These are phyloP conservation scores for Fistulinella prunicolor DNA, from an alignment of 768 basidiomycete species.

Conservation along the genomic window DNA sequence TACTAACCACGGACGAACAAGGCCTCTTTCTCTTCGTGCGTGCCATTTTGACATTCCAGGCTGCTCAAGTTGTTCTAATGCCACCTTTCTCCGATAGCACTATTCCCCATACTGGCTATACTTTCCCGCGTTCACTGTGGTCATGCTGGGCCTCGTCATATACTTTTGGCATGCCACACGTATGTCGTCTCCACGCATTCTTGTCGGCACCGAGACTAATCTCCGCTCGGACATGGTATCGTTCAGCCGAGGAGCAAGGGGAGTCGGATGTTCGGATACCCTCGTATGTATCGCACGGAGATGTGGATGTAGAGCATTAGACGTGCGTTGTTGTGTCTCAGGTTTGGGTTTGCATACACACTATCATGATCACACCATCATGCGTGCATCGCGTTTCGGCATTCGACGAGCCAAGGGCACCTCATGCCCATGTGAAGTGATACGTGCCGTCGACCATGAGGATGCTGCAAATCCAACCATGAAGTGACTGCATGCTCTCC, in stretches of 20 bases:
- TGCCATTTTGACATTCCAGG: background rate
- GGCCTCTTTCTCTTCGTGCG: conserved; percentile 53
- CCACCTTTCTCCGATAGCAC: conserved; percentile 44
- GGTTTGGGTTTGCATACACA: background rate
- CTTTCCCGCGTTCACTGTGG: conserved; percentile 72
- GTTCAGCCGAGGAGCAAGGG: conserved; percentile 71
- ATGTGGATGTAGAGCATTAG: conserved; percentile 11
- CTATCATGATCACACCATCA: background rate
- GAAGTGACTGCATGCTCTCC: background rate
- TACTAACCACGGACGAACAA: conserved; percentile 12
- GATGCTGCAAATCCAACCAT: too few relatives aligned
- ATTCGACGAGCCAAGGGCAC: background rate
- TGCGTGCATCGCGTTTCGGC: background rate
- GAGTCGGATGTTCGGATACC: conserved; percentile 31
- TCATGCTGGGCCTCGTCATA: conserved; percentile 67
- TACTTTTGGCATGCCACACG: conserved; percentile 87
- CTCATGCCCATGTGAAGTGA: background rate
- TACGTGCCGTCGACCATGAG: background rate
- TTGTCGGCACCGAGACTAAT: background rate
- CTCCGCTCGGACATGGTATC: background rate
- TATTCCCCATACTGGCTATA: conserved; percentile 87
- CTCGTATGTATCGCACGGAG: conserved; percentile 8
- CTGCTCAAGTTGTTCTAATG: background rate
- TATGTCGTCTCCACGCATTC: conserved; percentile 40
- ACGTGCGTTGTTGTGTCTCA: background rate